Evolutionary conservation across 257 asterid genomes (phyloP), one percentile per base, ranked within the genome.

Genomic region (Mitragyna speciosa): DNA sequence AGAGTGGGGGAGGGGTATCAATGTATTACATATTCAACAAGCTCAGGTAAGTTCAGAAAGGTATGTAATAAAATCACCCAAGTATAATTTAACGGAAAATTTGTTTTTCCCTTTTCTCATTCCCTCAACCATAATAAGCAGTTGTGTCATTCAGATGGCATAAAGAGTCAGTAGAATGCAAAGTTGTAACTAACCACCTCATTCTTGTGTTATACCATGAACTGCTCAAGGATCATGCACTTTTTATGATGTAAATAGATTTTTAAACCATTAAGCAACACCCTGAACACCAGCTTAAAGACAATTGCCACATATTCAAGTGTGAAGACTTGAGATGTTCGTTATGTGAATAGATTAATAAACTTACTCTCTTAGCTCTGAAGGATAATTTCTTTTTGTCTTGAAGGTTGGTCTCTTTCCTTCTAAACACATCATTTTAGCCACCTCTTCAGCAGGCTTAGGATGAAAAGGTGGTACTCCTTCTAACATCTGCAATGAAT

Each of bases 281-380:
- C 64, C 64, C 20, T 19, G 9, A 56, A 56, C 5, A 56, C 64
- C 28, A 20, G 64, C 64, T 20, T 56, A 20, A 19, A 19, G 28
- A 20, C 64, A 56, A 56, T 56, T 6, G 20, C 64, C 64, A 56
- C 43, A 19, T 31, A 31, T 33, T 64, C 47, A 47, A 65, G 24
- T 30, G 33, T 48, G 47, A 19, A 19, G 43, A 67, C 51, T 66
- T 1, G 31, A 61, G 45, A 70, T 33, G 15, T 73, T 73, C 28
- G 16, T 0, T 54, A 49, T 16, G 48, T 47, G 22, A 75, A 31
- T 59, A 69, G 15, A 33, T 51, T 22, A 64, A 3, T n/a, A 14
- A 5, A 67, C 97, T 88, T 88, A 94, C 98, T 91, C 99, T 87
- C 85, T 92, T n/a, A 95, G 77, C 41, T 93, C 97, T 30, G 88